These are phyloP conservation scores for Nicotiana otophora DNA, from an alignment of 257 asterid species.

Conservation along the genomic window DNA sequence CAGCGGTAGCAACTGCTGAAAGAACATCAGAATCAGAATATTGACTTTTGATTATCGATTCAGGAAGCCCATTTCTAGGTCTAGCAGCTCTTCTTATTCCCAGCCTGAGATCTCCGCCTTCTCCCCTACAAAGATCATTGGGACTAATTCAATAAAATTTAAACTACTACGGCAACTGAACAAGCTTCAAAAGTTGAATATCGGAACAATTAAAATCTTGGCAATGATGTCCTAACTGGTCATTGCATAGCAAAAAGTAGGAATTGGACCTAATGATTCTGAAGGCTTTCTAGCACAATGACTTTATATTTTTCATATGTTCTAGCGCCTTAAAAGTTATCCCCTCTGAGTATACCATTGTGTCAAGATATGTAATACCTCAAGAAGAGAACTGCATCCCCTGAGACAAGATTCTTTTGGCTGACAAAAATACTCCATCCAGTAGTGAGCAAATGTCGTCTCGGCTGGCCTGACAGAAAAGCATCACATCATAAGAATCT, in stretches of 20 bases:
- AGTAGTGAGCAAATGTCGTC: slow-evolving; percentile 96
- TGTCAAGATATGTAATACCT: slow-evolving; percentile 40
- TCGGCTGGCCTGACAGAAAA: slow-evolving; percentile 79
- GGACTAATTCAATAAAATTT: background rate
- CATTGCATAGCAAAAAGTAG: background rate
- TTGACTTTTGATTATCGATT: slow-evolving; percentile 70
- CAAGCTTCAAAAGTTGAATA: background rate
- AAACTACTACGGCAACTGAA: background rate
- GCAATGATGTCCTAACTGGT: background rate
- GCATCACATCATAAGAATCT: slow-evolving; percentile 9
- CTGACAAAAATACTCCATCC: slow-evolving; percentile 96
- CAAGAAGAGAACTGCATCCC: slow-evolving; percentile 93
- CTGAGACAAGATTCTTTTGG: slow-evolving; percentile 83
- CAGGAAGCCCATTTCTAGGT: slow-evolving; percentile 83
- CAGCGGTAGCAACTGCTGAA: slow-evolving; percentile 65
- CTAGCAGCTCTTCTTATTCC: slow-evolving; percentile 96
- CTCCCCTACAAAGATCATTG: slow-evolving; percentile 52
- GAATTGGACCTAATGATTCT: background rate
- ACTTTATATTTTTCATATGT: background rate
- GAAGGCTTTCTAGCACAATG: background rate
- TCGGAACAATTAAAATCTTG: background rate
- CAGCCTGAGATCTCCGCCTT: slow-evolving; percentile 71
- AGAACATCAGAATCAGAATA: slow-evolving; percentile 64
- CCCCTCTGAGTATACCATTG: background rate
- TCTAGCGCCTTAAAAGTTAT: background rate